Percentiles rank a stretch among this genome's conserved stretches.
Conservation (phyloP, 176 grass and related monocot genomes). For the Carex littledalei region DNA sequence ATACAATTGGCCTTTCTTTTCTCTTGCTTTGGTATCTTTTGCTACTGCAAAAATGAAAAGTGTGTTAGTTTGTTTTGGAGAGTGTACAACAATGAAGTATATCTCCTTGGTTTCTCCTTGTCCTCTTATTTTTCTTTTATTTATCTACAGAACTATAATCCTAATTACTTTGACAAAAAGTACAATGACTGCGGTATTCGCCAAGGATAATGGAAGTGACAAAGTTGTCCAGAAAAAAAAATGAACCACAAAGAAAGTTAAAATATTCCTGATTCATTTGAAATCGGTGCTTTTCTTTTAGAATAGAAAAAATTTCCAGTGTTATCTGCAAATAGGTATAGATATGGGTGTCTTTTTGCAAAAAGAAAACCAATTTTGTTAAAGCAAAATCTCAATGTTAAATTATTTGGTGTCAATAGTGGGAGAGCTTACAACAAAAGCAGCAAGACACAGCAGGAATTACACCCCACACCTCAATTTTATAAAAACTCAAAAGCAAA, state of each 20-base stretch:
- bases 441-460: slow-evolving; percentile 27
- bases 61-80: too few relatives aligned
- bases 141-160: not conserved
- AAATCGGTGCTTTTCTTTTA: not conserved
- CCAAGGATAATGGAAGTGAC: not conserved
- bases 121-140: not conserved
- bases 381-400: not conserved
- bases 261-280: not conserved
- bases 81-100: too few relatives aligned
- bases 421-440: slow-evolving; percentile 63
- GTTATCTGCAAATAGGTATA: not conserved
- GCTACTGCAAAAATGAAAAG: too few relatives aligned
- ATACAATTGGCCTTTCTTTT: too few relatives aligned
- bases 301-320: not conserved
- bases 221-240: too few relatives aligned
- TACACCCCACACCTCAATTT: too few relatives aligned
- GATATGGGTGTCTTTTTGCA: not conserved
- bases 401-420: not conserved
- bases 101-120: not conserved
- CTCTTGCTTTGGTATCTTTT: too few relatives aligned
- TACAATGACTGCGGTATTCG: not conserved
- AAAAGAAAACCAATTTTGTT: not conserved
- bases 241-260: not conserved
- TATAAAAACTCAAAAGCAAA: too few relatives aligned
- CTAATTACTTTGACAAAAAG: not conserved